Evolutionary conservation across 768 basidiomycete genomes (phyloP).

Genomic region (Trametes gibbosa): DNA sequence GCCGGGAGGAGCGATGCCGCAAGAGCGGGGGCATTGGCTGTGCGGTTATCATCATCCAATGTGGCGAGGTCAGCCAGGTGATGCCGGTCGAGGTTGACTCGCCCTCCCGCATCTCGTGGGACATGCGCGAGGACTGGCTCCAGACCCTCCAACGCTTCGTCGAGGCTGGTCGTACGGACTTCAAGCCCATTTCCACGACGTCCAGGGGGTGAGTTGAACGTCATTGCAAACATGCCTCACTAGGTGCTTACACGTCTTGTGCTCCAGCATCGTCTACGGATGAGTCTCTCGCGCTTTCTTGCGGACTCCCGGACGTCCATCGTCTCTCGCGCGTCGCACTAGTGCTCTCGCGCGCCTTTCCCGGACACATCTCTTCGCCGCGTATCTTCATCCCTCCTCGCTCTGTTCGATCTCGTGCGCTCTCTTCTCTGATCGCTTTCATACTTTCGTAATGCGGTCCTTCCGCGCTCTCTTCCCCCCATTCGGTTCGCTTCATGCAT

Average conservation of each 20-base stretch:
- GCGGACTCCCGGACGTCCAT: constrained; percentile 6
- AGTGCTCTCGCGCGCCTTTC: constrained; percentile 1
- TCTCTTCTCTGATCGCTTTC: constrained; percentile 13
- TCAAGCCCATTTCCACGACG: constrained; percentile 81
- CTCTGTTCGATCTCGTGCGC: constrained; percentile 14
- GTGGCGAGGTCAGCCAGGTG: constrained; percentile 72
- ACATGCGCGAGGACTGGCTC: constrained; percentile 69
- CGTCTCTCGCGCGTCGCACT: constrained; percentile 12
- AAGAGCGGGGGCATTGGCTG: constrained; percentile 74
- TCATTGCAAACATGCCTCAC: not conserved
- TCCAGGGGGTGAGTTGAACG: constrained; percentile 66
- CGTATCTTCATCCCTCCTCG: not conserved
- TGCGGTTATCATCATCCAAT: constrained; percentile 72
- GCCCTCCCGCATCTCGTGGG: constrained; percentile 75
- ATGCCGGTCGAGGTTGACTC: constrained; percentile 87
- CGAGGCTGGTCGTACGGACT: constrained; percentile 69
- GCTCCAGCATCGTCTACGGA: constrained; percentile 28
- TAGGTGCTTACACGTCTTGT: not conserved
- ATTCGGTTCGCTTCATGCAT: not conserved
- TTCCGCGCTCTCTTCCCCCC: constrained; percentile 9
- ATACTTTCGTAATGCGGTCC: constrained; percentile 10
- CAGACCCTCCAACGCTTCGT: constrained; percentile 69
- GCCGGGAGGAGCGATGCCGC: constrained; percentile 78
- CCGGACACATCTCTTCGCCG: not conserved
- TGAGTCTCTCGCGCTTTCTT: constrained; percentile 12